These are phyloP conservation scores for Trapa bicornis DNA, from an alignment of 345 rosid species.

Conservation along the genomic window DNA sequence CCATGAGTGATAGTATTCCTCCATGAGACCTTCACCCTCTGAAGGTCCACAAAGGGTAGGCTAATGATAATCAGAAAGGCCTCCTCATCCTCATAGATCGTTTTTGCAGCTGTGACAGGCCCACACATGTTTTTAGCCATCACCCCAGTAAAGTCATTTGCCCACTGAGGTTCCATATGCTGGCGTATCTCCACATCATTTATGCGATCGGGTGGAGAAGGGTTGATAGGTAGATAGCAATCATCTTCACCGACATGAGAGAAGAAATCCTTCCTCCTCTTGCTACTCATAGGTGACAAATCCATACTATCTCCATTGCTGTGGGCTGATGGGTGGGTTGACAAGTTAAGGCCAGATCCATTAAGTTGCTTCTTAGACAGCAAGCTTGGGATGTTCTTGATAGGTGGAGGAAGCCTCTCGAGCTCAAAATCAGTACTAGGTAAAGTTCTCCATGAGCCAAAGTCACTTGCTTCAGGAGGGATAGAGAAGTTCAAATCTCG, in stretches of 20 bases:
- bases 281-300: conserved; percentile 54
- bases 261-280: conserved; percentile 74
- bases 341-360: conserved; percentile 77
- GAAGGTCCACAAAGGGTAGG: conserved; percentile 84
- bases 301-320: conserved; percentile 55
- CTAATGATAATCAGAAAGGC: conserved; percentile 74
- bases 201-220: conserved; percentile 21
- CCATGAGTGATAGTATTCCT: conserved; percentile 74
- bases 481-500: conserved; percentile 70
- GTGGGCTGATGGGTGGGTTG: conserved; percentile 51
- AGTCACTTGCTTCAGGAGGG: conserved; percentile 80
- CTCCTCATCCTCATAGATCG: conserved; percentile 79
- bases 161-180: conserved; percentile 63
- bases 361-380: conserved; percentile 65
- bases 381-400: conserved; percentile 41
- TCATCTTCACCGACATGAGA: conserved; percentile 55
- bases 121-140: conserved; percentile 68
- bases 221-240: conserved; percentile 37
- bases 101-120: conserved; percentile 91
- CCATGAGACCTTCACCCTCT: conserved; percentile 96
- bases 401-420: conserved; percentile 45
- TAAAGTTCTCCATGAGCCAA: conserved; percentile 84
- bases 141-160: conserved; percentile 64
- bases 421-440: conserved; percentile 91
- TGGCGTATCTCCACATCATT: conserved; percentile 42